phyloP scores from a whole-genome alignment of 2,329 filamentous ascomycete genomes.

The Ustulina deusta region DNA sequence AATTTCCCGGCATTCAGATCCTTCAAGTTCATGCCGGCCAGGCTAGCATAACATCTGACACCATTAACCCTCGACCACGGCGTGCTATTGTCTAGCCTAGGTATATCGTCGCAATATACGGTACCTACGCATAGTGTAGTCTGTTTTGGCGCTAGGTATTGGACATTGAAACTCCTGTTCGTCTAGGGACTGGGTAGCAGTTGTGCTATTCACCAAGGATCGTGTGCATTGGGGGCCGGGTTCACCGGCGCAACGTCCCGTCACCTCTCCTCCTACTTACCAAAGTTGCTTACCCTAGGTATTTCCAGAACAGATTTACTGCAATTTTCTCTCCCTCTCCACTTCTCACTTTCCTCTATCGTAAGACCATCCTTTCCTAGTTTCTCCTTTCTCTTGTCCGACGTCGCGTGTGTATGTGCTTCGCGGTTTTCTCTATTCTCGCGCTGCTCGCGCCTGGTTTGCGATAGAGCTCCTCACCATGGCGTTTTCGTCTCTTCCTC shows the following conservation, averaged over 20 bases:
- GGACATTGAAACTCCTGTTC: background rate
- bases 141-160: background rate
- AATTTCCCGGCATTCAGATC: conserved; percentile 30
- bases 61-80: background rate
- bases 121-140: background rate
- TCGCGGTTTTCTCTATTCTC: conserved; percentile 21
- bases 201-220: background rate
- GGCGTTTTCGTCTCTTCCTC: conserved; percentile 39
- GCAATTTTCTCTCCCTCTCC: conserved; percentile 22
- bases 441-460: conserved; percentile 36
- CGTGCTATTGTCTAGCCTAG: conserved; percentile 10
- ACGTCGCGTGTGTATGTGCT: conserved; percentile 6
- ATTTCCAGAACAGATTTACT: background rate
- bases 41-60: conserved; percentile 5
- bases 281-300: too few relatives aligned
- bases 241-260: background rate
- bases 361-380: conserved; percentile 9
- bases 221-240: background rate
- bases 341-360: conserved; percentile 15
- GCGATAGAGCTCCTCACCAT: conserved; percentile 37
- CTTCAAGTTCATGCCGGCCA: conserved; percentile 28
- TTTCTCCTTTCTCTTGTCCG: conserved; percentile 9
- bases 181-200: too few relatives aligned
- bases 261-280: background rate
- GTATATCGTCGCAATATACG: conserved; percentile 1